Conservation (phyloP, 2,329 filamentous ascomycete genomes). For the Xylariaceae sp. region DNA sequence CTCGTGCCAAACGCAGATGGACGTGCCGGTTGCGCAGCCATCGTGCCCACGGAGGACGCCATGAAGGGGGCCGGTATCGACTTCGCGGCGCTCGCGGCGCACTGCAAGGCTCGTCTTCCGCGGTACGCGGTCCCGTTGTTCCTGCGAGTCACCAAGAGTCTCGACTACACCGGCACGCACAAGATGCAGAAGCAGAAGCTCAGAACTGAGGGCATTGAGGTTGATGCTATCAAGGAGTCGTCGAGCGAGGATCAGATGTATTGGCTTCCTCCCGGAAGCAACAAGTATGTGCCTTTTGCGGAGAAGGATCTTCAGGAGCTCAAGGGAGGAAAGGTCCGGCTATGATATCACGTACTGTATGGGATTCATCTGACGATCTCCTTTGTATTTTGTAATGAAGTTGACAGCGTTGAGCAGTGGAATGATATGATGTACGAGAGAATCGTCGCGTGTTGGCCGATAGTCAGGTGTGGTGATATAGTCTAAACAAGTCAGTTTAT, state of each 20-base stretch:
- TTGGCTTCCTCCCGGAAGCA: slow-evolving; percentile 35
- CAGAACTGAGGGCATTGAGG: slow-evolving; percentile 39
- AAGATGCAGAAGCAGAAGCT: slow-evolving; percentile 41
- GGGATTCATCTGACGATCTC: too few species aligned
- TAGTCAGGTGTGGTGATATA: too few species aligned
- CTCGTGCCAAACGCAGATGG: slow-evolving; percentile 40
- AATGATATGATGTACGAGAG: too few species aligned
- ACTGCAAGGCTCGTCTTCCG: slow-evolving; percentile 37
- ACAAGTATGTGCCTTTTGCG: slow-evolving; percentile 35
- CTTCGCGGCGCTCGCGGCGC: slow-evolving; percentile 32
- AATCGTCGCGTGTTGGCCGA: too few species aligned
- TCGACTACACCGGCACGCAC: slow-evolving; percentile 42
- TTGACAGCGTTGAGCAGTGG: not conserved
- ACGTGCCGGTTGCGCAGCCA: slow-evolving; percentile 38
- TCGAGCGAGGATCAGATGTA: slow-evolving; percentile 34
- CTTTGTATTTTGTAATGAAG: not conserved
- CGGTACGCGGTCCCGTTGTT: slow-evolving; percentile 43
- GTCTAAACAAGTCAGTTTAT: too few species aligned
- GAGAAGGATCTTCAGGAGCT: slow-evolving; percentile 35
- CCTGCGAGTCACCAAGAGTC: slow-evolving; percentile 34
- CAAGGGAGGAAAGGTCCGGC: slow-evolving; percentile 19
- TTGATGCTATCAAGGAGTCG: slow-evolving; percentile 31
- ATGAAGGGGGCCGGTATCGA: slow-evolving; percentile 28
- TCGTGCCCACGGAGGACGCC: slow-evolving; percentile 34
- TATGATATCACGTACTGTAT: slow-evolving; percentile 10